These are phyloP conservation scores for Mucor racemosus DNA, from an alignment of 371 early-diverging fungal species.

Conservation along the genomic window DNA sequence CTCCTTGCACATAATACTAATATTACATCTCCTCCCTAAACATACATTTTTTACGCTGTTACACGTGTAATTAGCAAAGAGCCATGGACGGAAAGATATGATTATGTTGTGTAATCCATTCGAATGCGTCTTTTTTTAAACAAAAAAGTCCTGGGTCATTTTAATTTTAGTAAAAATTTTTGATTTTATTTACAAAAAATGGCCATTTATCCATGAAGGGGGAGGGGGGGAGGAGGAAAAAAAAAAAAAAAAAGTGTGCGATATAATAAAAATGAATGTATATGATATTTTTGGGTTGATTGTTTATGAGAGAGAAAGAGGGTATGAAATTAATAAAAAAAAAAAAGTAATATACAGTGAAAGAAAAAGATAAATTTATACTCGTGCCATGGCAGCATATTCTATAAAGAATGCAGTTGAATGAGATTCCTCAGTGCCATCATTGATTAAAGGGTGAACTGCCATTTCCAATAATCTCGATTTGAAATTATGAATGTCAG, in stretches of 20 bases:
- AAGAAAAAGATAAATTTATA: constrained; percentile 13
- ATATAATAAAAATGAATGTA: no score
- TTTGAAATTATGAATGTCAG: constrained; percentile 24
- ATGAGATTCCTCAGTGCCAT: constrained; percentile 20
- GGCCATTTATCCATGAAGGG: constrained; percentile 8
- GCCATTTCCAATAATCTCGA: constrained; percentile 31
- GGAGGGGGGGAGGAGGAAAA: no score
- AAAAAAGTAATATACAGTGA: background rate
- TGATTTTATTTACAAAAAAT: constrained; percentile 1
- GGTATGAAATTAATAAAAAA: constrained; percentile 12
- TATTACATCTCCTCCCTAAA: constrained; percentile 7
- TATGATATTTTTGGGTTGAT: constrained; percentile 6
- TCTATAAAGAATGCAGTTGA: constrained; percentile 32
- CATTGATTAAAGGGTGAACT: constrained; percentile 21
- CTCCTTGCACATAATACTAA: background rate
- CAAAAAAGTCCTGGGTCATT: constrained; percentile 3
- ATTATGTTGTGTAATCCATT: constrained; percentile 1
- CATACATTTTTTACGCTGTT: background rate
- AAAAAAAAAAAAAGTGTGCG: no score
- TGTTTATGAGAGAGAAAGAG: background rate
- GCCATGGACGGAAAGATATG: background rate
- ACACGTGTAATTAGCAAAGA: constrained; percentile 4
- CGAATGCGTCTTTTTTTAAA: background rate
- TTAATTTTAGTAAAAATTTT: background rate
- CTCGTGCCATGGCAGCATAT: constrained; percentile 33